Conservation (phyloP, 108 stramenopile genomes). For the Phaeodactylum tricornutum region DNA sequence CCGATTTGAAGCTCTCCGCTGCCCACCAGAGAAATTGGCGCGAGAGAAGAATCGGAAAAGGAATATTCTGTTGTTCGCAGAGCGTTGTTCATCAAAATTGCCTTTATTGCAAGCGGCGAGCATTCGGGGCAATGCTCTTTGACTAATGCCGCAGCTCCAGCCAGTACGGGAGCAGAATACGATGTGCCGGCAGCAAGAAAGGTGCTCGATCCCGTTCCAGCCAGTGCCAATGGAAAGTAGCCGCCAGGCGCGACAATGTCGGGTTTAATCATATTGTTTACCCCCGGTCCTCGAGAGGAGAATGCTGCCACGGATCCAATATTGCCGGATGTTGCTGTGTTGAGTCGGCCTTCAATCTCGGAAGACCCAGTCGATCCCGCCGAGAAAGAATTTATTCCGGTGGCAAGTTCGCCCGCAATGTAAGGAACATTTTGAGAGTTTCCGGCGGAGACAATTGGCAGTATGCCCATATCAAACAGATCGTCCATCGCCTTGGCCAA, state of each 20-base stretch:
- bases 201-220: slow-evolving; percentile 4
- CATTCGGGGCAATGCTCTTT: slow-evolving; percentile 11
- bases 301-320: slow-evolving; percentile 6
- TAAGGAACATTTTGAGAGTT: slow-evolving; percentile 19
- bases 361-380: slow-evolving; percentile 23
- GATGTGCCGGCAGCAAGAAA: slow-evolving; percentile 23
- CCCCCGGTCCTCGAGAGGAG: slow-evolving; percentile 19
- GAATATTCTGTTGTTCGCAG: slow-evolving; percentile 8
- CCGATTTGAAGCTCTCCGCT: slow-evolving; percentile 17
- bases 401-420: slow-evolving; percentile 10
- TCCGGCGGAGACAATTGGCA: slow-evolving; percentile 10
- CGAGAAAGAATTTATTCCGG: slow-evolving; percentile 7
- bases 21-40: slow-evolving; percentile 16
- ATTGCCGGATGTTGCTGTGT: not conserved
- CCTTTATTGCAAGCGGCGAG: slow-evolving; percentile 20
- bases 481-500: not conserved
- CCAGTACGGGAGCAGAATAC: slow-evolving; percentile 71
- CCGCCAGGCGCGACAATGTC: slow-evolving; percentile 16
- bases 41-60: not conserved
- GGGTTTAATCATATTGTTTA: slow-evolving; percentile 15
- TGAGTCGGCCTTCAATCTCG: no score
- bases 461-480: not conserved
- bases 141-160: slow-evolving; percentile 68
- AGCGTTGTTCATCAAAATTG: slow-evolving; percentile 22
- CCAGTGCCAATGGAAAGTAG: slow-evolving; percentile 1